Evolutionary conservation across 148 eudicot species (phyloP), one percentile per base, ranked within the genome.

Genomic region (Camellia sinensis): DNA sequence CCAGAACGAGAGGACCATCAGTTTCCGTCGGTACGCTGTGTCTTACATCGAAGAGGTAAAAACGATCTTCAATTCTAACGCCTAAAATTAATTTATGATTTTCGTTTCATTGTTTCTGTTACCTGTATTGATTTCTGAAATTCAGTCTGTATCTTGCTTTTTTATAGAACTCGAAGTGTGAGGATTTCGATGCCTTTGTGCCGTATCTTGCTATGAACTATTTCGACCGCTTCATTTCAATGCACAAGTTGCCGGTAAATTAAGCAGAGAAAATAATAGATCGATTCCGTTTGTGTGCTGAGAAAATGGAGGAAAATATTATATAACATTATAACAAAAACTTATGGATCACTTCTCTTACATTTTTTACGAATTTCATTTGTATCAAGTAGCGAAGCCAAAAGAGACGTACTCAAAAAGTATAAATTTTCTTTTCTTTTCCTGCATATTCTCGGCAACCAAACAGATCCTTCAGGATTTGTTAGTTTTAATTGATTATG

Each of bases 101-200:
- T 8, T 63, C 10, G 12, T n/a, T 63, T 63, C 10, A 63, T 63
- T 4, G 10, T 14, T 5, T 21, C 9, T 63, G 3, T n/a, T n/a
- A 2, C 5, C 7, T 60, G 5, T 15, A 60, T 17, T 15, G 64
- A 60, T 60, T 60, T 60, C 64, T 60, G 64, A 60, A 15, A 4
- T 17, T 7, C 21, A 18, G 18, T 15, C 21, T 56, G 64, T 15
- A 60, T 60, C 2, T 63, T 63, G 15, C 7, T 14, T 63, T 4
- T 60, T 10, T 63, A 7, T 19, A 63, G 67, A 63, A 19, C 67
- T 63, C 67, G 70, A 40, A 66, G 70, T 66, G 70, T 66, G 44
- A 29, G 43, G 7, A 66, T 29, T 66, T 66, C 13, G 70, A 66
- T 37, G 70, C 70, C 4, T 66, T 29, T 66, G 45, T 66, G 45